Conservation (phyloP, 2,329 filamentous ascomycete genomes). For the Fusarium metavorans region DNA sequence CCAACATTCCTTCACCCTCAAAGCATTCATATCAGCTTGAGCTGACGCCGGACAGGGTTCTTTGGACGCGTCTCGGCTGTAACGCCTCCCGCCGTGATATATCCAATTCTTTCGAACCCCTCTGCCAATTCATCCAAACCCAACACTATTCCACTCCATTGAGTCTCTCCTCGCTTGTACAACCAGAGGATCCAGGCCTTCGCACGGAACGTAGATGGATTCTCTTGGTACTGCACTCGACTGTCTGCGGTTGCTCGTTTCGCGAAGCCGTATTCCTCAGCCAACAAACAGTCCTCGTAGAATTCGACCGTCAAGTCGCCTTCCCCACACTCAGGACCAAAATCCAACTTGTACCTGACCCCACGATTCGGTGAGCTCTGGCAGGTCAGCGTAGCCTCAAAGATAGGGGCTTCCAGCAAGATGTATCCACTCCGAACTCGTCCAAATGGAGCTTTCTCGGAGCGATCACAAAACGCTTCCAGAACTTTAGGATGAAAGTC, state of each 20-base stretch:
- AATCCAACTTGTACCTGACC: background rate
- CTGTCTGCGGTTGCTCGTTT: background rate
- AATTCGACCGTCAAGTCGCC: background rate
- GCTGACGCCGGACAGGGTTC: background rate
- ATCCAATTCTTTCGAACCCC: background rate
- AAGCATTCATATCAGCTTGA: background rate
- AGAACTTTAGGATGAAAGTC: background rate
- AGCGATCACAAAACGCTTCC: background rate
- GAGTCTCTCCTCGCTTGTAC: background rate
- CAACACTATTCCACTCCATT: background rate
- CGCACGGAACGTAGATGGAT: background rate
- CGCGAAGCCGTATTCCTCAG: background rate
- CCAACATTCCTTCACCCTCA: background rate
- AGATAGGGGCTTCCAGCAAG: background rate
- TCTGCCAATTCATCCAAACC: background rate
- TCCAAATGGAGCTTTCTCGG: background rate
- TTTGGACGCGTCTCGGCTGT: background rate
- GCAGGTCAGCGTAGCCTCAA: background rate
- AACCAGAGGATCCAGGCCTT: background rate
- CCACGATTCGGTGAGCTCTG: background rate
- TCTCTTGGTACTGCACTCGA: background rate
- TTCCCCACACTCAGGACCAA: background rate
- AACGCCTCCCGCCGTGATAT: background rate
- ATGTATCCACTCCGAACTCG: background rate
- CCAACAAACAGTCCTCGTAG: background rate